phyloP scores from a whole-genome alignment of 2,329 filamentous ascomycete genomes.

The Calonectria hawksworthii region DNA sequence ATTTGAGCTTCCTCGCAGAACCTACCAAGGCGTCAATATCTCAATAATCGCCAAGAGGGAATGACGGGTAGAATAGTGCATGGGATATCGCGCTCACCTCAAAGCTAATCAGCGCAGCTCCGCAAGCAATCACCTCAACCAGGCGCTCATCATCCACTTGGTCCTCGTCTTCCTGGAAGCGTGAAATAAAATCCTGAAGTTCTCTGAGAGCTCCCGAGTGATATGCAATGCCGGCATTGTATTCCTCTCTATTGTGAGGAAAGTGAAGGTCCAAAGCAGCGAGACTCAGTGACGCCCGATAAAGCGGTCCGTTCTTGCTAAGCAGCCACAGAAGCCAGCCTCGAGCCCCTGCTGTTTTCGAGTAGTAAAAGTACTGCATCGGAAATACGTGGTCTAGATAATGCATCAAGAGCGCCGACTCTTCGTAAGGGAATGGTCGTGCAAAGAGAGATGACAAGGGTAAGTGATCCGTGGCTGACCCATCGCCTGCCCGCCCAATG shows the following conservation, averaged over 20 bases:
- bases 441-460: slow-evolving; percentile 5
- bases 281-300: background rate
- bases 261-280: background rate
- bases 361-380: slow-evolving; percentile 15
- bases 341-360: background rate
- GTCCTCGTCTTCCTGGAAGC: background rate
- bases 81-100: background rate
- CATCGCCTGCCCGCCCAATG: background rate
- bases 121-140: slow-evolving; percentile 8
- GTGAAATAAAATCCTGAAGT: background rate
- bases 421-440: slow-evolving; percentile 2
- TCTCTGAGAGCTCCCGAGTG: background rate
- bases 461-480: background rate
- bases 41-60: background rate
- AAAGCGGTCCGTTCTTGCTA: slow-evolving; percentile 10
- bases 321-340: slow-evolving; percentile 11
- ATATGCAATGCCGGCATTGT: background rate
- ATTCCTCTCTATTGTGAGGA: background rate
- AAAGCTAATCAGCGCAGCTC: slow-evolving; percentile 4
- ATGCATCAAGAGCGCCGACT: slow-evolving; percentile 7
- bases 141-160: background rate
- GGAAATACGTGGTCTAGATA: slow-evolving; percentile 16
- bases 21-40: background rate
- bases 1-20: background rate
- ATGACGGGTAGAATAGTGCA: background rate